Evolutionary conservation across 768 basidiomycete species (phyloP), one percentile per base, ranked within the genome.

Genomic region (Lactarius sanguifluus): DNA sequence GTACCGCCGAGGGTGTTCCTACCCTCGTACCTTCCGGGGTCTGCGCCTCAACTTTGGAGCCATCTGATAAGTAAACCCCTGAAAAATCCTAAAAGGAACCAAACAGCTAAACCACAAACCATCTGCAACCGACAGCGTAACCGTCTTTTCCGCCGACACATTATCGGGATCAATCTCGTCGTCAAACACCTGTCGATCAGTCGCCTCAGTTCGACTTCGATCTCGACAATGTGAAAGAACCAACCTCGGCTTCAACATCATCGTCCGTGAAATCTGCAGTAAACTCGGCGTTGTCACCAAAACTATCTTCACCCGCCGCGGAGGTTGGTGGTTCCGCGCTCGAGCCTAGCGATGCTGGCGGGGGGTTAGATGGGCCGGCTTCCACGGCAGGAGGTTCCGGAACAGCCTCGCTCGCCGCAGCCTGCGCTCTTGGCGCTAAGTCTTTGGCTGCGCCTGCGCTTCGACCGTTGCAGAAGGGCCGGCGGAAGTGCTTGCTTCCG

Each of bases 21-120:
- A 99, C 88, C 18, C 94, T 86, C 0, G 96, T 98, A 1, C 97
- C 97, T 70, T 98, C 94, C 3, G 97, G 96, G 0, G 97, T 98
- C 75, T 97, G 93, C 1, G 96, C 97, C 73, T 95, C 94, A 10
- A 98, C 84, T 75, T 90, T 92, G n/a, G 90, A 88, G 9, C 94
- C 96, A 76, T 96, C 95, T 91, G 65, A 2, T 28, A 55, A 20
- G 36, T 2, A 43, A 59, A 72, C 5, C 71, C 66, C 36, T 71
- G 47, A 20, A 32, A 36, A 57, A 54, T 9, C 18, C 30, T 20
- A 36, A 59, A 32, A 20, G 32, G 38, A 60, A 34, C 15, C 3
- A 43, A 43, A 43, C 47, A 23, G 40, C 5, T 9, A n/a, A 52
- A 25, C 3, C 2, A 28, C 45, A 69, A 12, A 90, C 91, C 92